Conservation (phyloP, 495 filamentous ascomycete species). For the Xylaria venustula region DNA sequence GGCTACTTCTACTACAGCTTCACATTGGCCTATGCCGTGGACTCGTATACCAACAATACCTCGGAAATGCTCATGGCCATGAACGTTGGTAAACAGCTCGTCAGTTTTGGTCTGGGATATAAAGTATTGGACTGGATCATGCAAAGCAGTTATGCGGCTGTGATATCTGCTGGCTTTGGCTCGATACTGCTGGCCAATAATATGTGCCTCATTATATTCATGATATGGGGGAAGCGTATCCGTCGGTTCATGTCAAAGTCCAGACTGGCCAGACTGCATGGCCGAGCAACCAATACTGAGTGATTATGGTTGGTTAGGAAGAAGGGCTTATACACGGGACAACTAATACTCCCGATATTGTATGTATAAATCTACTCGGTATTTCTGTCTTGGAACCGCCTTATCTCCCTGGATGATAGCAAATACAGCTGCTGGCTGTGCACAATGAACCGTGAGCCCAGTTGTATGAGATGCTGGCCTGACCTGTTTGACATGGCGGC, state of each 20-base stretch:
- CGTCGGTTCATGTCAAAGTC: conserved; percentile 28
- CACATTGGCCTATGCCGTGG: conserved; percentile 61
- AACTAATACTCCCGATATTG: background rate
- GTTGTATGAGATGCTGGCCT: too few relatives aligned
- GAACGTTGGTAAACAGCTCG: conserved; percentile 61
- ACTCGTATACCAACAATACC: conserved; percentile 62
- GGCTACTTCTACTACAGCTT: conserved; percentile 60
- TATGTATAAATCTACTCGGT: too few relatives aligned
- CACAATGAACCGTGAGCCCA: too few relatives aligned
- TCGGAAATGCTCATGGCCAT: conserved; percentile 61
- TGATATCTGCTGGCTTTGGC: conserved; percentile 34
- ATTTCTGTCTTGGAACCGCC: too few relatives aligned
- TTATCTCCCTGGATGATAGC: too few relatives aligned
- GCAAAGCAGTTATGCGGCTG: conserved; percentile 28
- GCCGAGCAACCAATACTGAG: background rate
- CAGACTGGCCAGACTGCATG: conserved; percentile 35
- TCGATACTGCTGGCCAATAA: conserved; percentile 33
- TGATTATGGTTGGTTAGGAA: background rate
- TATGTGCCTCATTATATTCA: conserved; percentile 35
- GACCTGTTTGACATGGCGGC: too few relatives aligned
- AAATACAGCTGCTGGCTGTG: too few relatives aligned
- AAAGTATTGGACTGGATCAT: conserved; percentile 38
- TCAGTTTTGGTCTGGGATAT: conserved; percentile 39
- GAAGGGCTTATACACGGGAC: background rate
- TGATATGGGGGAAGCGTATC: conserved; percentile 37